Evolutionary conservation across 805 yeast species (phyloP), one percentile per base, ranked within the genome.

Genomic region (Kluyveromyces dobzhanskii): DNA sequence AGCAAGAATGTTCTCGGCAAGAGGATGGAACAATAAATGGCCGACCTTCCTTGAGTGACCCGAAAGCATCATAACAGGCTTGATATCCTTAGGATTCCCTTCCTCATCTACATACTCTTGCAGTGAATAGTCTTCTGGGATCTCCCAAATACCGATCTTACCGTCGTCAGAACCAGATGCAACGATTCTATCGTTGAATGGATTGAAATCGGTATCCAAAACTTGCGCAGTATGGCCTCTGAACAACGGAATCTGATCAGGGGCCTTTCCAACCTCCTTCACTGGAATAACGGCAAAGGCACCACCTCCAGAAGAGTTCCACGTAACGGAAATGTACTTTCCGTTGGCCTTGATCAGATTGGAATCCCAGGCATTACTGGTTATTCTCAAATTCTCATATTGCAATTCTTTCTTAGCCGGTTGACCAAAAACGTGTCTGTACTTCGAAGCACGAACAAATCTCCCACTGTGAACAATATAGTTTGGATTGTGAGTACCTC

Each of bases 21-120:
- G 75, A 7, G 99, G 98, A 58, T 86, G 95, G 68, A 75, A 92
- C 44, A 72, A 69, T 24, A 94, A 80, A 53, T 86, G 96, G 10
- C 98, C 97, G 23, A 92, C 96, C 61, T 92, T 92, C 54, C 95
- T 74, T 34, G 81, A 69, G 59, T 92, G 99, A n/a, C 97, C 97
- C 17, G 75, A 51, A 46, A 88, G 71, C 31, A 75, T 66, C 47
- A 78, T 80, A 19, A 66, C 62, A 6, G 98, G 97, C 28, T 70
- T 65, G 26, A 88, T 66, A 57, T 87, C 95, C 50, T 67, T 67
- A 43, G 78, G 67, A 16, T 74, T 71, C 37, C 78, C 85, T 32
- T 78, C 68, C 26, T 57, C 65, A 52, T 73, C 74, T 1, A 63
- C 51, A 50, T 76, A 74, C 44, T 75, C 68, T 50, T 75, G 81